Percentiles rank a stretch among this genome's conserved stretches.
phyloP scores from a whole-genome alignment of 1,284 basidiomycete genomes.

The Trichosporon sp. region DNA sequence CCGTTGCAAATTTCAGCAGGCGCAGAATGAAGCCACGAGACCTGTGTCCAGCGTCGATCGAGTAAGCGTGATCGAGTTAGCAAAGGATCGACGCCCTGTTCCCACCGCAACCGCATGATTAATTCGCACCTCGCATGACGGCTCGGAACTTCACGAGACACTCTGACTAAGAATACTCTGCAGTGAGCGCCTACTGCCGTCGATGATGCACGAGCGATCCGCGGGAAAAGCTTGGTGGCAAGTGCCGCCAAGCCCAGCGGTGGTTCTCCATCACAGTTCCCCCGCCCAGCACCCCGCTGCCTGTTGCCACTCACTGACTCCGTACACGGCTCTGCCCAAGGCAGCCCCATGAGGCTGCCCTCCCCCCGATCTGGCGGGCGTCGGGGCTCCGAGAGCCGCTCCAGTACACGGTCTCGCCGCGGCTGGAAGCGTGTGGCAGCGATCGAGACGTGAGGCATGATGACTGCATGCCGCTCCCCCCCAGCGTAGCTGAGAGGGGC shows the following conservation, averaged over 20 bases:
- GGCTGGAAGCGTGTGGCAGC: not conserved
- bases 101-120: not conserved
- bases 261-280: not conserved
- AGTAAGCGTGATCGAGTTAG: not conserved
- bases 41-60: not conserved
- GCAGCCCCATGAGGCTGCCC: not conserved
- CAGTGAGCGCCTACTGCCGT: not conserved
- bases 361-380: no score
- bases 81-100: not conserved
- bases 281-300: no score
- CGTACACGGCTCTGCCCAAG: not conserved
- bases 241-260: not conserved
- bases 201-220: not conserved
- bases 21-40: not conserved
- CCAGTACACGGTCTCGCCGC: not conserved
- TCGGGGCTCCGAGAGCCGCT: not conserved
- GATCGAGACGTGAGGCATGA: not conserved
- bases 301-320: not conserved
- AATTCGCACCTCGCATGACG: no score
- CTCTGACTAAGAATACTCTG: not conserved
- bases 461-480: not conserved
- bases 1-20: not conserved
- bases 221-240: not conserved
- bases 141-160: not conserved
- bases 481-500: not conserved